Base-by-base conservation (phyloP, 495 filamentous ascomycete species). In the Penicillium diatomitis region DNA sequence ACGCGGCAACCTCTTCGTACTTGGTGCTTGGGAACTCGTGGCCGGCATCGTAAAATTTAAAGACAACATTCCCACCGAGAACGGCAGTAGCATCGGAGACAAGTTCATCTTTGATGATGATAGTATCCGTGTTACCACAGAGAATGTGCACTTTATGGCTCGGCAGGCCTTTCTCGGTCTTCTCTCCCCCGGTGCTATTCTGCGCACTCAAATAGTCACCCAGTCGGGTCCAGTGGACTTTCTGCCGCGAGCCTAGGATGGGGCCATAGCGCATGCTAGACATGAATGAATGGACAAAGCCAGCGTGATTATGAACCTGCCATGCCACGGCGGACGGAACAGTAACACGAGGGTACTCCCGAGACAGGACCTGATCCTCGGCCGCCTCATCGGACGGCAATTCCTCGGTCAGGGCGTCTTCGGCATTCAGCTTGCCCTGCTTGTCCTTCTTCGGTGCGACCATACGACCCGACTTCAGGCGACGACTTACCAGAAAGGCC, bases 1-100 rank as follows among this genome's bases (percentile, higher is more conserved):
- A 63, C 9, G 66, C 57, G 4, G 70, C 78, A 38, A 81, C 66
- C 39, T 78, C 76, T 2, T 70, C 66, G 32, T 71, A 70, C 50
- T 71, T 72, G 6, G 75, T 72, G 58, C 79, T 78, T 10, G 78
- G 74, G 41, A 82, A 73, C 32, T 80, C 78, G 54, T 83, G 80
- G 5, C 76, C 80, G 4, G 72, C 77, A n/a, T 73, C 64, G 42
- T 75, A 66, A 48, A 64, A 68, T 46, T 71, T 62, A 52, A 77
- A 70, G 28, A 65, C 55, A 12, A 72, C 67, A 50, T 75, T 73
- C 7, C 76, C 73, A 46, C 69, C 67, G 20, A 84, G 57, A 12
- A 67, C 71, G 28, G 66, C 63, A 0, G 56, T 71, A 27, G 72
- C 77, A 64, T 83, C 80, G 7, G 64, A 62, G n/a, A 66, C 60